These are phyloP conservation scores for Neurospora pannonica DNA, from an alignment of 495 filamentous ascomycete genomes.

Conservation along the genomic window DNA sequence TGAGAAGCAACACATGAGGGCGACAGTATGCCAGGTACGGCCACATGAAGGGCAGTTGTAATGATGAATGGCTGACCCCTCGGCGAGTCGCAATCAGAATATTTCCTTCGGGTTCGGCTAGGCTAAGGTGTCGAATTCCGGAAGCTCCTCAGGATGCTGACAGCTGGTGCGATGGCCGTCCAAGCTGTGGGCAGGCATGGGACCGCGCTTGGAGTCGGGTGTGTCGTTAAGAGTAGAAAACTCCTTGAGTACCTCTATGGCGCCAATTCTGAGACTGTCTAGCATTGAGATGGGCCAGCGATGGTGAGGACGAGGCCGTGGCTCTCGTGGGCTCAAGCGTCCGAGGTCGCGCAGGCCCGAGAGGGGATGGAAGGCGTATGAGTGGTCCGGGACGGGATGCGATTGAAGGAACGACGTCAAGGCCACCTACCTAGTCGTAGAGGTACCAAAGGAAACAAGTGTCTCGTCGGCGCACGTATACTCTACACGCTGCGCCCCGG, in stretches of 20 bases:
- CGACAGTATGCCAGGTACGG: not conserved
- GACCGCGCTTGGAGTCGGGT: not conserved
- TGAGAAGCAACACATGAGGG: not conserved
- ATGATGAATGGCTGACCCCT: not conserved
- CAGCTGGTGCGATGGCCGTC: not conserved
- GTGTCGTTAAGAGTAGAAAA: not conserved
- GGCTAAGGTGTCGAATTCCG: not conserved
- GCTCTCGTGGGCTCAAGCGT: not conserved
- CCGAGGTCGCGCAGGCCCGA: not conserved
- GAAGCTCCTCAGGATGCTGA: not conserved
- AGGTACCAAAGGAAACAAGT: constrained; percentile 14
- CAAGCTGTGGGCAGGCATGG: not conserved
- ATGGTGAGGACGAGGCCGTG: not conserved
- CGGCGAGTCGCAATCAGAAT: not conserved
- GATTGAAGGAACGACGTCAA: not conserved
- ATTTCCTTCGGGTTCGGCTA: not conserved
- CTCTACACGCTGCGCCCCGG: constrained; percentile 29
- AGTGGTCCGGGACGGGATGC: not conserved
- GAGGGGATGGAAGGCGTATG: not conserved
- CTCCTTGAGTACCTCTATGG: not conserved
- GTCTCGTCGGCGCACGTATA: constrained; percentile 3
- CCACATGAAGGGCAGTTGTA: not conserved
- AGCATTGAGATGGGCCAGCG: not conserved
- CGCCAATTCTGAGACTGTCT: not conserved
- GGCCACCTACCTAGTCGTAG: not conserved